A percentile compares a stretch with the other conserved stretches of the same genome.
Conservation (phyloP, 2,329 filamentous ascomycete genomes). For the Xylariaceae sp. region DNA sequence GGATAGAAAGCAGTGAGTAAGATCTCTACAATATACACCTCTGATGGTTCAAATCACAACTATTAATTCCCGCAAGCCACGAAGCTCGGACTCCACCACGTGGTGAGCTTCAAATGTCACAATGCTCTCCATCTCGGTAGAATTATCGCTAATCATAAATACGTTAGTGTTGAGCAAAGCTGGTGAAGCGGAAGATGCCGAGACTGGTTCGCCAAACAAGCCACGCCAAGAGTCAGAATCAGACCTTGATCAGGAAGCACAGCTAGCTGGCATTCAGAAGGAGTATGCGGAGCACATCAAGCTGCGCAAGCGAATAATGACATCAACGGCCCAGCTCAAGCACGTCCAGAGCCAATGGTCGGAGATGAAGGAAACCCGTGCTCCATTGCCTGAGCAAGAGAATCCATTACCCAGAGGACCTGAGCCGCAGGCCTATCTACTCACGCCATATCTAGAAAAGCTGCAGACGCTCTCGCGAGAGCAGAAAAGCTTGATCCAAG, state of each 20-base stretch:
- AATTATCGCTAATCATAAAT: no score
- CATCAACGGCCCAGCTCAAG: constrained; percentile 28
- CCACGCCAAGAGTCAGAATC: constrained; percentile 8
- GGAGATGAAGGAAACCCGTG: neutral
- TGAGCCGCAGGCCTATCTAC: constrained; percentile 35
- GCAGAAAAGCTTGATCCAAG: constrained; percentile 53
- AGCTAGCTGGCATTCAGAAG: constrained; percentile 44
- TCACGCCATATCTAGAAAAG: constrained; percentile 53
- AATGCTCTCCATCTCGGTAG: no score
- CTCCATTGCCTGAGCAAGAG: constrained; percentile 6
- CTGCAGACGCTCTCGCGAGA: constrained; percentile 49
- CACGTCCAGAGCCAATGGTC: constrained; percentile 4
- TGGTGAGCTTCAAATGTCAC: no score
- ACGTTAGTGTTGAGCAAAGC: constrained; percentile 46
- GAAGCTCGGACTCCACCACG: no score
- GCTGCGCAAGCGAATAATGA: constrained; percentile 44
- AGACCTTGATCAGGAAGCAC: constrained; percentile 31
- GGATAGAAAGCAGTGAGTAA: constrained; percentile 51
- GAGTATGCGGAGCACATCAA: constrained; percentile 53
- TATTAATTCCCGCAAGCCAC: no score
- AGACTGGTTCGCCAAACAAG: constrained; percentile 19
- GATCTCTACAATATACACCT: no score
- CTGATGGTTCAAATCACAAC: no score
- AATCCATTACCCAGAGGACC: constrained; percentile 9
- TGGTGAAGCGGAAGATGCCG: constrained; percentile 29